A percentile compares a stretch with the other conserved stretches of the same genome.
Conservation (phyloP, 352 stramenopile species). For the Phytophthora syringae region DNA sequence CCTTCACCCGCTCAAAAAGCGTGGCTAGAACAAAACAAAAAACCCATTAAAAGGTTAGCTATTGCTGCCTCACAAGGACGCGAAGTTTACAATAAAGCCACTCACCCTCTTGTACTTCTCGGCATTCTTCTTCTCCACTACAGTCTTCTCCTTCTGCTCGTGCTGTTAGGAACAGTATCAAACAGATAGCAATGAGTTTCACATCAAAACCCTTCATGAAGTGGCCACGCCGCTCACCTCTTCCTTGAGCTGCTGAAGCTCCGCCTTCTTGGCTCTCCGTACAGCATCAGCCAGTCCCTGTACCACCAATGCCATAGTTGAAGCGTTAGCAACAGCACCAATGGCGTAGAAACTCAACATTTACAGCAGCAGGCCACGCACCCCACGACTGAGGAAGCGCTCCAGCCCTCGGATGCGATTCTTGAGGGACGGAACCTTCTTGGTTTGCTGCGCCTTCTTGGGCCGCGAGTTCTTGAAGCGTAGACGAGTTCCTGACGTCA, state of each 20-base stretch:
- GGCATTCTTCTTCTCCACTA: slow-evolving; percentile 70
- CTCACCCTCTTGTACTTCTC: slow-evolving; percentile 86
- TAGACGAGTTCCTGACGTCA: slow-evolving; percentile 64
- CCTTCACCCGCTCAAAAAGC: slow-evolving; percentile 85
- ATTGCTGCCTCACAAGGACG: background rate
- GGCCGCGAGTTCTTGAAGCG: slow-evolving; percentile 67
- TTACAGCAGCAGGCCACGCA: slow-evolving; percentile 24
- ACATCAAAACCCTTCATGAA: background rate
- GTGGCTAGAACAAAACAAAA: slow-evolving; percentile 44
- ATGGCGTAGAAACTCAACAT: background rate
- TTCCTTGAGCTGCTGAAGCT: slow-evolving; percentile 54
- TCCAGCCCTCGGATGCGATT: slow-evolving; percentile 84
- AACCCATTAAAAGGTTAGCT: background rate
- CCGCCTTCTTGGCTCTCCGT: slow-evolving; percentile 51
- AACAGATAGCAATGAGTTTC: background rate
- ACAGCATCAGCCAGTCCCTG: slow-evolving; percentile 54
- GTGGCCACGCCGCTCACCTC: slow-evolving; percentile 33
- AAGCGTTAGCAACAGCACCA: background rate
- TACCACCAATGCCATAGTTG: background rate
- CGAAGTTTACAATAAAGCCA: background rate
- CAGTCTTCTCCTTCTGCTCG: slow-evolving; percentile 52
- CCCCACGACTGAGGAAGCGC: slow-evolving; percentile 78
- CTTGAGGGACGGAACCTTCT: slow-evolving; percentile 85
- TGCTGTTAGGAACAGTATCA: slow-evolving; percentile 26
- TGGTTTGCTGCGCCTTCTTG: slow-evolving; percentile 59